These are phyloP conservation scores for Spergularia marina DNA, from an alignment of 148 eudicot species.

Conservation along the genomic window DNA sequence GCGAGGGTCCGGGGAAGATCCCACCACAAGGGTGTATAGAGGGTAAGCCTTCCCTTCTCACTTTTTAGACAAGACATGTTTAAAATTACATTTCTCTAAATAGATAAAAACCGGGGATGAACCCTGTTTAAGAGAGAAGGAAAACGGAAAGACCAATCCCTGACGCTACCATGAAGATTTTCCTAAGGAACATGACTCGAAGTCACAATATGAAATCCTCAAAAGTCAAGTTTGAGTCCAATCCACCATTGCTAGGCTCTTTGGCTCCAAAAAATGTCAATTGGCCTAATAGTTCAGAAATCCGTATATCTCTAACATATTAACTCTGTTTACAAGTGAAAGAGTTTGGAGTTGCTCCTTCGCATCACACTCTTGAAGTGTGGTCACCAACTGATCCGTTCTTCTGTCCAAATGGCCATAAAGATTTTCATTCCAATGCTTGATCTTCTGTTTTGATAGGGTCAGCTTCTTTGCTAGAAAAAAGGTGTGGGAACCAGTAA, in stretches of 20 bases:
- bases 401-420: background rate
- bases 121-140: no score
- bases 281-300: background rate
- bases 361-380: background rate
- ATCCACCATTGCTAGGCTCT: background rate
- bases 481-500: background rate
- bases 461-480: background rate
- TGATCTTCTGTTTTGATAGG: background rate
- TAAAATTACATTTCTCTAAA: no score
- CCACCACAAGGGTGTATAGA: no score
- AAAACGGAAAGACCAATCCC: no score
- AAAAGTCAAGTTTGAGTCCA: no score
- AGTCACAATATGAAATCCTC: no score
- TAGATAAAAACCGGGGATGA: no score
- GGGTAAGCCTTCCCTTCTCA: no score
- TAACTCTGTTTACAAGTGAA: background rate
- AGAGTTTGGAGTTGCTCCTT: background rate
- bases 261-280: background rate
- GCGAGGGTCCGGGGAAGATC: no score
- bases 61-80: no score
- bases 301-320: background rate
- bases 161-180: no score
- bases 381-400: background rate
- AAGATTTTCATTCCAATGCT: background rate
- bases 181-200: no score